Evolutionary conservation across 2,329 filamentous ascomycete species (phyloP), one percentile per base, ranked within the genome.

Genomic region (Clathrospora elynae): DNA sequence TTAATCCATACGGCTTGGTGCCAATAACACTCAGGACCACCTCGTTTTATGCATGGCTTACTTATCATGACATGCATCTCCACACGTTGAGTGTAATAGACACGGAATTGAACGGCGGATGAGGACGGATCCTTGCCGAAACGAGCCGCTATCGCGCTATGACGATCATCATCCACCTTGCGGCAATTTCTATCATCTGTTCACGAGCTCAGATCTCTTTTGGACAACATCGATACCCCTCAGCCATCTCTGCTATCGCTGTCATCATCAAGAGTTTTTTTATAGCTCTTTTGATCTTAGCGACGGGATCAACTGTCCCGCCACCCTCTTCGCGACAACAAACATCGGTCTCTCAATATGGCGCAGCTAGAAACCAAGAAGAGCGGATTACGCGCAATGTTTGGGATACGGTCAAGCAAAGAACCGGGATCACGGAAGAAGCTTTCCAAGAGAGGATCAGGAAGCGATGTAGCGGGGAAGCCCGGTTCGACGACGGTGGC

Each of bases 391-490:
- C 49, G 47, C 6, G 49, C 55, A 34, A 51, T 60, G 41, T 60
- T 62, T 37, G 51, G 57, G 6, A 50, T 46, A 46, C 49, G 53
- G 32, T 49, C 53, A 24, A 39, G 40, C 23, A 46, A 46, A 30
- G 35, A 40, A 25, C 28, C 51, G 13, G 45, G 39, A 17, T 24
- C 47, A 17, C 53, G 58, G 18, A 62, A 51, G 30, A 60, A 59
- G 35, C 43, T 62, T 11, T 54, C 58, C 16, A 62, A 62, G 51
- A 60, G 51, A 36, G 49, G 46, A 11, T 59, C 55, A 26, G 32
- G 35, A 17, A 49, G 25, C 49, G 47, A 48, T 29, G 40, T 40
- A 32, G 43, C 20, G 19, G 47, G 40, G 40, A 51, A 36, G 37
- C 46, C 42, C 50, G 47, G 41, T 42, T 17, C 32, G 9, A 37